These are phyloP conservation scores for Abrus precatorius DNA, from an alignment of 306 rosid genomes.

Conservation along the genomic window DNA sequence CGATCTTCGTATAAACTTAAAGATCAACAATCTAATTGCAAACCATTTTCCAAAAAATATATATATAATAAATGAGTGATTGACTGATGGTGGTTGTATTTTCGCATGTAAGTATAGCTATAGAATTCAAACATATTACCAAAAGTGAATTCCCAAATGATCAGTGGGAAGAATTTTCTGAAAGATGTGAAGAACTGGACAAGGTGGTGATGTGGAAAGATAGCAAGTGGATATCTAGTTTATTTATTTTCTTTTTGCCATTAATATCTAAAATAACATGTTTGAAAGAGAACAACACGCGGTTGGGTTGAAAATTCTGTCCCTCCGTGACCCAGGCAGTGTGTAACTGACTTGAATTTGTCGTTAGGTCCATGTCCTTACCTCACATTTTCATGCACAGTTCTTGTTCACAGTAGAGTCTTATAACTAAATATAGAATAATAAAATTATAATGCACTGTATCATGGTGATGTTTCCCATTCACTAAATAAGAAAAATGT, in stretches of 20 bases:
- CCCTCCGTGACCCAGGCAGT: not conserved
- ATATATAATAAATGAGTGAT: no score
- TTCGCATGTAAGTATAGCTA: not conserved
- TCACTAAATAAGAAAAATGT: not conserved
- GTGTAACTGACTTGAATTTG: not conserved
- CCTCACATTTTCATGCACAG: not conserved
- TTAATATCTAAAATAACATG: not conserved
- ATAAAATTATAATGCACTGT: not conserved
- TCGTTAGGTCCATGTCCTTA: not conserved
- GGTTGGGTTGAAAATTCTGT: no score
- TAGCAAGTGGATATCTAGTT: conserved; percentile 42
- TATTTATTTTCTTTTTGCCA: no score
- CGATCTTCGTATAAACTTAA: not conserved
- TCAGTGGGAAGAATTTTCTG: conserved; percentile 6
- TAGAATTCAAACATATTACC: not conserved
- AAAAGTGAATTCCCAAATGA: conserved; percentile 37
- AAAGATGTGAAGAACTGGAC: conserved; percentile 17
- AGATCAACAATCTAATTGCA: not conserved
- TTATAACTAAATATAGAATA: not conserved
- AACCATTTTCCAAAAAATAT: not conserved
- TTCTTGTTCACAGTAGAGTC: not conserved
- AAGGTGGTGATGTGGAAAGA: conserved; percentile 46
- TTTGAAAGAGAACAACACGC: conserved; percentile 34
- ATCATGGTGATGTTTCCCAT: not conserved
- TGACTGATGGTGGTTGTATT: not conserved